These are phyloP conservation scores for Sporothrix globosa DNA, from an alignment of 2,329 filamentous ascomycete genomes.

Conservation along the genomic window DNA sequence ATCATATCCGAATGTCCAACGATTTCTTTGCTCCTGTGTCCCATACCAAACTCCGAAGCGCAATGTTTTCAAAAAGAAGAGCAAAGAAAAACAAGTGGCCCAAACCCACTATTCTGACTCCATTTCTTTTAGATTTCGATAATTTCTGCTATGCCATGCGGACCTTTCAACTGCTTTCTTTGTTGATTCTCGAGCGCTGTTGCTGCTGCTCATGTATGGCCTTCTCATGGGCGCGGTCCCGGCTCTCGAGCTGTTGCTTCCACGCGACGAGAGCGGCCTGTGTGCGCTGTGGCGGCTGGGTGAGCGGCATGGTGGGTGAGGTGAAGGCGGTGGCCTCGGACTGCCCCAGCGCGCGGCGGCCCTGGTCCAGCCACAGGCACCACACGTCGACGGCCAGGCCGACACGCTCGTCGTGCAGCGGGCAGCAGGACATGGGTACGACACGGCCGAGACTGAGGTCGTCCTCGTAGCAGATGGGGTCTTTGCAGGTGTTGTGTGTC, in stretches of 20 bases:
- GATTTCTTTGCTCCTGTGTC: no score
- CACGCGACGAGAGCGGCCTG: neutral
- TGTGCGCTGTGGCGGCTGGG: neutral
- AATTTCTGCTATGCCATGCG: no score
- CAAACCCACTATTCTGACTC: no score
- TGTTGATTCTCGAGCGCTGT: neutral
- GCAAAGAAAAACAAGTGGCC: no score
- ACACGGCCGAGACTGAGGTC: neutral
- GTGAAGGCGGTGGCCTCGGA: no score
- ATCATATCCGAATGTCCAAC: no score
- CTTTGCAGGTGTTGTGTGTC: neutral
- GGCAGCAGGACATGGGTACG: neutral
- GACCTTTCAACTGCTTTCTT: no score
- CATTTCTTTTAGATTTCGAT: no score
- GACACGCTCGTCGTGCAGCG: neutral
- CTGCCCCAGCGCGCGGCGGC: neutral
- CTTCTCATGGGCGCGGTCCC: neutral
- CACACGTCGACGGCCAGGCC: conserved; percentile 4
- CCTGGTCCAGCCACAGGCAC: neutral
- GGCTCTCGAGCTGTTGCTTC: neutral
- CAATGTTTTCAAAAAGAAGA: no score
- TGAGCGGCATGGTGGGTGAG: neutral
- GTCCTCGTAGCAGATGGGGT: conserved; percentile 2
- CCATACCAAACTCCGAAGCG: no score
- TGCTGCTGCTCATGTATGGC: neutral